A percentile compares a stretch with the other conserved stretches of the same genome.
These are phyloP conservation scores for Suillus weaverae DNA, from an alignment of 768 basidiomycete species.

Conservation along the genomic window DNA sequence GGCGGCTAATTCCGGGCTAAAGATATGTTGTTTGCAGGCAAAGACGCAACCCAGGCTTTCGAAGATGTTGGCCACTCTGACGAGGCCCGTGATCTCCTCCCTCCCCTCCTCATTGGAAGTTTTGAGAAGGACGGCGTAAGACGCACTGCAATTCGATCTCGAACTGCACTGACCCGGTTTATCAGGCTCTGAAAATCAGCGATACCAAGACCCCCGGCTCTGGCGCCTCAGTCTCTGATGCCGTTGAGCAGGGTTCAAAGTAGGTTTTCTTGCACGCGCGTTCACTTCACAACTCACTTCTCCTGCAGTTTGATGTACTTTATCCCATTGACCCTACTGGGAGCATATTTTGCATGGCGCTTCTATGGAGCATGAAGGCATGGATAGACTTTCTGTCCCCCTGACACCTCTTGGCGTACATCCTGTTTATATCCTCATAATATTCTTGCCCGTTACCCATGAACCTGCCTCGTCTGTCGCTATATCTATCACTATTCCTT, in stretches of 20 bases:
- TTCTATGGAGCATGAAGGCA: constrained; percentile 52
- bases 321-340: constrained; percentile 74
- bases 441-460: constrained; percentile 16
- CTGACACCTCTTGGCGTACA: neutral
- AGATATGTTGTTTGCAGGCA: constrained; percentile 51
- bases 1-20: neutral
- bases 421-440: constrained; percentile 13
- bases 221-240: constrained; percentile 38
- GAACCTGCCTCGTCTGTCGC: constrained; percentile 4
- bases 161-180: constrained; percentile 9
- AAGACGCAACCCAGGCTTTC: constrained; percentile 97
- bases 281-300: constrained; percentile 13
- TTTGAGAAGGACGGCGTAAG: constrained; percentile 73
- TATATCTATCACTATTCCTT: constrained; percentile 15
- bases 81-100: constrained; percentile 87
- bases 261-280: constrained; percentile 33
- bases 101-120: constrained; percentile 76
- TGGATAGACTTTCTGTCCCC: neutral
- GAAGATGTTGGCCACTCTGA: constrained; percentile 99
- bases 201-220: constrained; percentile 49
- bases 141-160: constrained; percentile 15
- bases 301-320: constrained; percentile 73
- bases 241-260: constrained; percentile 71
- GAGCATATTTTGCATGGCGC: constrained; percentile 87
- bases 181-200: constrained; percentile 54